Evolutionary conservation across 108 stramenopile species (phyloP).

Genomic region (Aurantiochytrium sp.): DNA sequence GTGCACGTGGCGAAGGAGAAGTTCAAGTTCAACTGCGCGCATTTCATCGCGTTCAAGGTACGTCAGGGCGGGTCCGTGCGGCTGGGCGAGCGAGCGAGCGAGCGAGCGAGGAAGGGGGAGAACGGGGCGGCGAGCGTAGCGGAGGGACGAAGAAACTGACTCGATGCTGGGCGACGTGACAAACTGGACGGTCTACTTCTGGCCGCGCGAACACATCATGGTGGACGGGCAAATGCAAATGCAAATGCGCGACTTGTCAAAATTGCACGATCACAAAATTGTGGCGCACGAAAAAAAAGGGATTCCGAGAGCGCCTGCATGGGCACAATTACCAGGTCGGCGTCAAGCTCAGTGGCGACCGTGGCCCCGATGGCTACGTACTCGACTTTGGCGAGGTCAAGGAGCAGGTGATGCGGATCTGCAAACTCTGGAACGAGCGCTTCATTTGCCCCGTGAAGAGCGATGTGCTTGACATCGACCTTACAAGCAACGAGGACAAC

Average conservation of each 20-base stretch:
- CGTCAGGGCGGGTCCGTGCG: not conserved
- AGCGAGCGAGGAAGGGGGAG: not conserved
- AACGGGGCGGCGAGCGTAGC: not conserved
- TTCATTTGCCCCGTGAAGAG: constrained; percentile 77
- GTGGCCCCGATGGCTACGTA: constrained; percentile 72
- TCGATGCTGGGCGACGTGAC: no score
- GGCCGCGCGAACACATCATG: no score
- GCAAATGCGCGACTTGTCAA: not conserved
- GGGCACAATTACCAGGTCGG: constrained; percentile 83
- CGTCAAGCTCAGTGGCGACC: constrained; percentile 58
- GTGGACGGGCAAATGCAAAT: not conserved
- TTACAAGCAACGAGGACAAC: constrained; percentile 26
- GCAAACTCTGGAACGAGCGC: constrained; percentile 80
- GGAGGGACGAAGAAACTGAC: no score
- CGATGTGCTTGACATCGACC: constrained; percentile 63
- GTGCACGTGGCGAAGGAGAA: constrained; percentile 71
- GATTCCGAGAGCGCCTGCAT: constrained; percentile 83
- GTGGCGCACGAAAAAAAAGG: constrained; percentile 17
- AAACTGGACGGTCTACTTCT: no score
- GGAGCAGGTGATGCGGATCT: constrained; percentile 61
- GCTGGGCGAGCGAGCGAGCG: not conserved
- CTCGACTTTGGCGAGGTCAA: constrained; percentile 88
- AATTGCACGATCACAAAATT: not conserved
- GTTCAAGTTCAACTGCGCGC: constrained; percentile 94
- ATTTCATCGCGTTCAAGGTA: constrained; percentile 75